phyloP scores from a whole-genome alignment of 352 stramenopile species.

The Peronosclerospora sorghi region DNA sequence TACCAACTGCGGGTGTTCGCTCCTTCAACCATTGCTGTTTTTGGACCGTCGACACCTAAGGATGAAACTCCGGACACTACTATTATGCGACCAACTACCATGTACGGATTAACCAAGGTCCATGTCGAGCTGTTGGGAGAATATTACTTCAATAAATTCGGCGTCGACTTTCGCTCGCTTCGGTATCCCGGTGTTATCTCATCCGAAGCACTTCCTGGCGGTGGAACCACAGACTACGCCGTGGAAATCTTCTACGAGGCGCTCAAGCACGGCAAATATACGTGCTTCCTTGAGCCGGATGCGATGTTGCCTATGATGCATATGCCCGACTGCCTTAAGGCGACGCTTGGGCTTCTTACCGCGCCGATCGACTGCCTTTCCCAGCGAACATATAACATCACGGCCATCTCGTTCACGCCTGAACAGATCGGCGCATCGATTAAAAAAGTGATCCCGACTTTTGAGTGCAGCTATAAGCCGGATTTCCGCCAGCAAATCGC shows the following conservation, averaged over 20 bases:
- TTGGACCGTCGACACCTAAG: slow-evolving; percentile 77
- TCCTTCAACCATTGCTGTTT: slow-evolving; percentile 87
- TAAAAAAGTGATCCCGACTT: slow-evolving; percentile 76
- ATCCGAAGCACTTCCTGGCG: slow-evolving; percentile 74
- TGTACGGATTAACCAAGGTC: slow-evolving; percentile 90
- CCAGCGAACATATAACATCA: slow-evolving; percentile 88
- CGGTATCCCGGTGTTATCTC: slow-evolving; percentile 88
- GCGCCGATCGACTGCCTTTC: slow-evolving; percentile 55
- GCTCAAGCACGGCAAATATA: slow-evolving; percentile 81
- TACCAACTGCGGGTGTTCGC: slow-evolving; percentile 85
- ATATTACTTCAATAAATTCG: slow-evolving; percentile 89
- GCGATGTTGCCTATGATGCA: slow-evolving; percentile 90
- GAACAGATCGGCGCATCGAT: slow-evolving; percentile 78
- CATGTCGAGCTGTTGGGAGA: slow-evolving; percentile 84
- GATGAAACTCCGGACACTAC: slow-evolving; percentile 81
- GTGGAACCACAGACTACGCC: slow-evolving; percentile 85
- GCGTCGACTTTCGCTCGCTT: slow-evolving; percentile 87
- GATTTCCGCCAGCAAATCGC: slow-evolving; percentile 88
- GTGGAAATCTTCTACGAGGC: slow-evolving; percentile 91
- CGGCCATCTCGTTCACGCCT: slow-evolving; percentile 83
- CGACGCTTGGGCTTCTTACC: slow-evolving; percentile 72
- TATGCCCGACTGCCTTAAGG: slow-evolving; percentile 88
- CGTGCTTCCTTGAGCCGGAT: slow-evolving; percentile 73
- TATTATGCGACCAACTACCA: slow-evolving; percentile 87
- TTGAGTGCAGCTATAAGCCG: slow-evolving; percentile 80